Evolutionary conservation across 176 grass and related monocot species (phyloP).

Genomic region (Ensete glaucum): DNA sequence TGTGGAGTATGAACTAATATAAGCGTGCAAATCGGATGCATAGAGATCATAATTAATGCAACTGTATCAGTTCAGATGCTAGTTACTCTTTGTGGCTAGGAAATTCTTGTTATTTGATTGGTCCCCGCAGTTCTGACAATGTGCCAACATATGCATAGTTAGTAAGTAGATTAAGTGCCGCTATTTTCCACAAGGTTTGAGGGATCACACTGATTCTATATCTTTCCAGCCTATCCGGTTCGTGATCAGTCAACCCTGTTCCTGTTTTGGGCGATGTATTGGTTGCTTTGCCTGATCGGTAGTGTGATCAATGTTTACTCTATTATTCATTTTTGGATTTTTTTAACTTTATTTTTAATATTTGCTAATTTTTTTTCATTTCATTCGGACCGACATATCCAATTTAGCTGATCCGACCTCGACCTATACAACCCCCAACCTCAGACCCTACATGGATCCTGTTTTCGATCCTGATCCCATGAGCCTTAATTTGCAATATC

Average conservation of each 20-base stretch:
- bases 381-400: too few relatives aligned
- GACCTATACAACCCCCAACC: too few relatives aligned
- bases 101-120: not conserved
- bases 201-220: not conserved
- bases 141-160: not conserved
- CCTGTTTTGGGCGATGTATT: not conserved
- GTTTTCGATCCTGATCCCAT: too few relatives aligned
- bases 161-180: not conserved
- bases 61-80: not conserved
- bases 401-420: too few relatives aligned
- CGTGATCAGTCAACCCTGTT: not conserved
- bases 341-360: too few relatives aligned
- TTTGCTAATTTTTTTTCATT: too few relatives aligned
- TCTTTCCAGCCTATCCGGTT: not conserved
- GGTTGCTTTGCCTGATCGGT: not conserved
- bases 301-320: not conserved
- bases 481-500: too few relatives aligned
- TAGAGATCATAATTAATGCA: not conserved
- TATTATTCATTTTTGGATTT: too few relatives aligned
- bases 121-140: not conserved
- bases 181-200: not conserved
- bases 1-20: too few relatives aligned
- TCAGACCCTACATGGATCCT: too few relatives aligned
- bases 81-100: not conserved
- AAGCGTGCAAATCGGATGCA: not conserved